phyloP scores from a whole-genome alignment of 2,329 filamentous ascomycete genomes.

The Colletotrichum sp. region DNA sequence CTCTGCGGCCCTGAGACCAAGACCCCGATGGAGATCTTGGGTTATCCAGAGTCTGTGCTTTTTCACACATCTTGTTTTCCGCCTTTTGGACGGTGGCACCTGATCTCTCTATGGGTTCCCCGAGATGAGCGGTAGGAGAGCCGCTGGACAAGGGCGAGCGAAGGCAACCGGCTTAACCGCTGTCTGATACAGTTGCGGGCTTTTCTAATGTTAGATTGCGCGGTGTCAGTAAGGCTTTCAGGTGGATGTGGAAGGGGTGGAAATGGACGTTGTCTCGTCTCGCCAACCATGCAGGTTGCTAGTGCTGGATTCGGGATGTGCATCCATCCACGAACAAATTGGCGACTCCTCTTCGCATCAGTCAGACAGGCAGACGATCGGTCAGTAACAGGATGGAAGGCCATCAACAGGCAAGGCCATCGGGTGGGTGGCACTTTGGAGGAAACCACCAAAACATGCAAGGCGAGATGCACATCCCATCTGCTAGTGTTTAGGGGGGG shows the following conservation, averaged over 20 bases:
- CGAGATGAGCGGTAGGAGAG: background rate
- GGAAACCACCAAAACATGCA: conserved; percentile 20
- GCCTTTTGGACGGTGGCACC: background rate
- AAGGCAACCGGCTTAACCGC: background rate
- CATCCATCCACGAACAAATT: conserved; percentile 28
- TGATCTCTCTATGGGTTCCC: background rate
- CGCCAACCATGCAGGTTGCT: background rate
- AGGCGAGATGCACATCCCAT: conserved; percentile 22
- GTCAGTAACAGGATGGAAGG: background rate
- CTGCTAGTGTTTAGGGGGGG: background rate
- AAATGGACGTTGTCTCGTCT: background rate
- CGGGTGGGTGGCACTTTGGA: conserved; percentile 18
- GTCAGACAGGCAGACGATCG: background rate
- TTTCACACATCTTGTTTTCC: background rate
- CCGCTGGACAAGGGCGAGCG: background rate
- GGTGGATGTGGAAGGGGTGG: background rate
- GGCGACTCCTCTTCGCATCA: conserved; percentile 1
- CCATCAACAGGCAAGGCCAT: background rate
- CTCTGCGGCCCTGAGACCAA: background rate
- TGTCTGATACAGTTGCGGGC: background rate
- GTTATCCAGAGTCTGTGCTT: background rate
- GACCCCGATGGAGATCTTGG: conserved; percentile 11
- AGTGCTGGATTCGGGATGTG: conserved; percentile 18
- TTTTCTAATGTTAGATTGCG: background rate
- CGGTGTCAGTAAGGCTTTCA: background rate